Evolutionary conservation across 805 yeast species (phyloP).

Genomic region (Candida sanyiensis): DNA sequence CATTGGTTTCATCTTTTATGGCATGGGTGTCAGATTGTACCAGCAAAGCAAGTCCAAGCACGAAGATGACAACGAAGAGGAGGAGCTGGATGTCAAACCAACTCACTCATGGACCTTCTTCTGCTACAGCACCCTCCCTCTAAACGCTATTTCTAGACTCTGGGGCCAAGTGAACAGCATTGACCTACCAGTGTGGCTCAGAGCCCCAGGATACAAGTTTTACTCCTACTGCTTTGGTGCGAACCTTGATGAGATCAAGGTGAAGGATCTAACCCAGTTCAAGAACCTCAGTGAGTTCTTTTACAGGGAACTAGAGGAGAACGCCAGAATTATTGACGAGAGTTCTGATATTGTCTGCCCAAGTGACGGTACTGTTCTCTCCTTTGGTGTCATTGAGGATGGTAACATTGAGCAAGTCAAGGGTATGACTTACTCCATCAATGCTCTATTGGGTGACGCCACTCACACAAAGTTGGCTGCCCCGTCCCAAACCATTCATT

Average conservation of each 20-base stretch:
- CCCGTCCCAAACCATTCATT: slow-evolving; percentile 44
- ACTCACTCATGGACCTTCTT: slow-evolving; percentile 83
- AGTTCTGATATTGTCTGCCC: slow-evolving; percentile 74
- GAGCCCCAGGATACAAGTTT: slow-evolving; percentile 74
- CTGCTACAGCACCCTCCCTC: slow-evolving; percentile 83
- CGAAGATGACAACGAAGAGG: slow-evolving; percentile 19
- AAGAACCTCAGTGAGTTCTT: slow-evolving; percentile 86
- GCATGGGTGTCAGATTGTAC: slow-evolving; percentile 25
- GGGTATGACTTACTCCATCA: slow-evolving; percentile 89
- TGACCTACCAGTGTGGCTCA: slow-evolving; percentile 79
- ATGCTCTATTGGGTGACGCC: slow-evolving; percentile 73
- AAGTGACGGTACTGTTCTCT: slow-evolving; percentile 86
- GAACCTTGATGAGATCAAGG: slow-evolving; percentile 81
- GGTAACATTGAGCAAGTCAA: slow-evolving; percentile 96
- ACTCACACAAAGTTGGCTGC: slow-evolving; percentile 41
- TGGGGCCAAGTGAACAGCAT: slow-evolving; percentile 92
- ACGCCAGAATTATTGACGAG: slow-evolving; percentile 68
- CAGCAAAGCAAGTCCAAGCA: slow-evolving; percentile 19
- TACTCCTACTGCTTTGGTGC: slow-evolving; percentile 83
- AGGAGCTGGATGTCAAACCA: slow-evolving; percentile 41
- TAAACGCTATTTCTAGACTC: slow-evolving; percentile 82
- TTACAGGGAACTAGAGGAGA: slow-evolving; percentile 74
- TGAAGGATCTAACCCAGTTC: slow-evolving; percentile 69
- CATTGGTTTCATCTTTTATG: slow-evolving; percentile 25
- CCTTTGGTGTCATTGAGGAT: slow-evolving; percentile 71